Evolutionary conservation across 106 monocot genomes (phyloP), one percentile per base, ranked within the genome.

Genomic region (Allium fistulosum): DNA sequence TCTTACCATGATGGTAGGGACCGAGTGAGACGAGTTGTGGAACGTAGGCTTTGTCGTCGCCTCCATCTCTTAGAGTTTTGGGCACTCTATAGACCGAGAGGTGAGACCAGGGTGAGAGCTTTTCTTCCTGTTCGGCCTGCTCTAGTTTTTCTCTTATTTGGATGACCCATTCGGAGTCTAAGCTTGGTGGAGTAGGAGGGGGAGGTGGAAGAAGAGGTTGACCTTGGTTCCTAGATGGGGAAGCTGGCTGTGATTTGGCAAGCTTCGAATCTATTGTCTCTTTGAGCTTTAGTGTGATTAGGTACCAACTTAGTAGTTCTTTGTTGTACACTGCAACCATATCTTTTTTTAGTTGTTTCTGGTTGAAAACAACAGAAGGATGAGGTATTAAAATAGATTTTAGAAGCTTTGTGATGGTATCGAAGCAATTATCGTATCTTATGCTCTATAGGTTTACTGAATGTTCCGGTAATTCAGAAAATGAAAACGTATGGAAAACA

Each of bases 321-420:
- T 88, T 85, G 80, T 85, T 88, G 85, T 88, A 88, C 48, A 88
- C 85, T 15, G 83, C 92, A 8, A 93, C 88, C 92, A 93, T 93
- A 28, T 75, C 18, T 22, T 22, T 27, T 61, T 61, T 7, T 0
- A 37, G 11, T 7, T 16, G 11, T 13, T 56, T 56, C 7, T 11
- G 11, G 8, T n/a, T 56, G 4, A 9, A 56, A 56, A 56, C 3
- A 56, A 56, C 37, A 37, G 5, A 37, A 37, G 37, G 37, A 37
- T 37, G 37, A 5, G 5, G 37, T 37, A 37, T 37, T 37, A 37
- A 37, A 37, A 37, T 37, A 37, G 37, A 37, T 37, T 37, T 37
- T 37, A 37, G 37, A 37, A 37, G 5, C 37, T 37, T 37, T 37
- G 37, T 37, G 37, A 37, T 37, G 37, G 37, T 5, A 37, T 37